Evolutionary conservation across 345 rosid genomes (phyloP).

Genomic region (Heritiera fomes): DNA sequence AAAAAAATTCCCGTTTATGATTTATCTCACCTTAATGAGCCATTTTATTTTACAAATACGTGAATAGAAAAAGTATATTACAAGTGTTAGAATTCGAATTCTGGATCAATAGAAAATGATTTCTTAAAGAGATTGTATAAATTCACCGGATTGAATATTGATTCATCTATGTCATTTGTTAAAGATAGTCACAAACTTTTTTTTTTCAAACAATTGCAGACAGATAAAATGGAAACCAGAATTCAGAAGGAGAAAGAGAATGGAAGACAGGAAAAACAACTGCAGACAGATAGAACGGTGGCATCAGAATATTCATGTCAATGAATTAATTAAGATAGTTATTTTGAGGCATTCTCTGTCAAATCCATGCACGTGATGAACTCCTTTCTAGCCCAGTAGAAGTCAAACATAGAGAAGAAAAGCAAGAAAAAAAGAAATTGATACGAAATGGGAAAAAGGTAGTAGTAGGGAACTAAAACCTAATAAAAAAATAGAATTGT

Average conservation of each 20-base stretch:
- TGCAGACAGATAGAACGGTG: not conserved
- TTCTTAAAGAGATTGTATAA: too few relatives aligned
- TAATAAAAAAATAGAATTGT: too few relatives aligned
- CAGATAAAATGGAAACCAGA: too few relatives aligned
- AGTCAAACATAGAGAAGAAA: slow-evolving; percentile 21
- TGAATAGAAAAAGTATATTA: too few relatives aligned
- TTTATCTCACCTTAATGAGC: too few relatives aligned
- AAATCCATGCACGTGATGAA: slow-evolving; percentile 35
- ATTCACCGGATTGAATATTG: too few relatives aligned
- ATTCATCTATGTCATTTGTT: too few relatives aligned
- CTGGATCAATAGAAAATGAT: too few relatives aligned
- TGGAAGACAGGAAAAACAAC: not conserved
- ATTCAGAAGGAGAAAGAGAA: not conserved
- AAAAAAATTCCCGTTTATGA: not conserved
- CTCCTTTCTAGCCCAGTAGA: not conserved
- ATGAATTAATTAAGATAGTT: not conserved
- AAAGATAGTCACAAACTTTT: not conserved
- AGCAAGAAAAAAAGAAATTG: not conserved
- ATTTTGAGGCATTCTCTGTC: slow-evolving; percentile 11
- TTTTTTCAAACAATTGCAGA: not conserved
- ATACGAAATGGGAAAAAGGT: too few relatives aligned
- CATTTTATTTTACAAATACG: too few relatives aligned
- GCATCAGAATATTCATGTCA: not conserved
- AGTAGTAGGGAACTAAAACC: not conserved
- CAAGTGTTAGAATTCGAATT: too few relatives aligned